These are phyloP conservation scores for Cordyceps javanica DNA, from an alignment of 2,329 filamentous ascomycete species.

Conservation along the genomic window DNA sequence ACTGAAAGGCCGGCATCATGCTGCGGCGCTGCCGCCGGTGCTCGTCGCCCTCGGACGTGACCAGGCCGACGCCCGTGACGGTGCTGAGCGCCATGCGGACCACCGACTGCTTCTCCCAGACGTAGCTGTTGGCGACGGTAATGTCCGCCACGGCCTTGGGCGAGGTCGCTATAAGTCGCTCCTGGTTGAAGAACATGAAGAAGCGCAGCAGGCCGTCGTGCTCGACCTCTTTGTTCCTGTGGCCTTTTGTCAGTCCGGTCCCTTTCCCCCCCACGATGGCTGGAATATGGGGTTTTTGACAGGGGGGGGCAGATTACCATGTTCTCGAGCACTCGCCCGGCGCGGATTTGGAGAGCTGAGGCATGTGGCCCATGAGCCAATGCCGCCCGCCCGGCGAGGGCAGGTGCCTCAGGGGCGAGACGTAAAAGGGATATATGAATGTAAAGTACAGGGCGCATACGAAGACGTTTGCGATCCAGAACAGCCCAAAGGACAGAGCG, in stretches of 20 bases:
- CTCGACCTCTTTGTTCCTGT: conserved; percentile 54
- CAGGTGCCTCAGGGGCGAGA: conserved; percentile 38
- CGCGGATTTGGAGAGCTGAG: conserved; percentile 31
- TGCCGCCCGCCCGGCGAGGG: conserved; percentile 37
- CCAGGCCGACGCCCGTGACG: conserved; percentile 63
- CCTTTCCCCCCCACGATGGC: too few relatives aligned
- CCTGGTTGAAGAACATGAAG: conserved; percentile 53
- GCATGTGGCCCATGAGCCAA: conserved; percentile 44
- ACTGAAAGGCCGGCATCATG: conserved; percentile 78
- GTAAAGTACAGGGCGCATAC: conserved; percentile 27
- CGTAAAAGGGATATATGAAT: conserved; percentile 35
- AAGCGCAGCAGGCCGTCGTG: conserved; percentile 67
- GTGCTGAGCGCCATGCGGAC: conserved; percentile 52
- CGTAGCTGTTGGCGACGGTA: conserved; percentile 61
- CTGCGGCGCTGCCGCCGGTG: conserved; percentile 77
- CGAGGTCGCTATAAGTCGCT: conserved; percentile 55
- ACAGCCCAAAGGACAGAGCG: conserved; percentile 25
- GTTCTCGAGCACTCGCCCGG: conserved; percentile 40
- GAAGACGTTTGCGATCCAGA: conserved; percentile 26
- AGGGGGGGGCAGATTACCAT: too few relatives aligned
- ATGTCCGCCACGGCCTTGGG: conserved; percentile 65
- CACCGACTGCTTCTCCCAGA: conserved; percentile 57
- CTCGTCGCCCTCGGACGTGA: conserved; percentile 85
- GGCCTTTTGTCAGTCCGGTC: conserved; percentile 30
- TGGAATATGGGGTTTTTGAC: too few relatives aligned